Percentiles rank a stretch among this genome's conserved stretches.
Evolutionary conservation across 164 flowering plant species (phyloP).

Genomic region (grape (Vitis vinifera)): ASM3070453v1 NC_081811.1:1296501-1297000

Average conservation of each 20-base stretch:
- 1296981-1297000: background rate
- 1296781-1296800: background rate
- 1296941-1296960: conserved; percentile 1
- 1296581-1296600: no score
- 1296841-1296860: background rate
- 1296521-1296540: no score
- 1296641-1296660: no score
- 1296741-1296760: background rate
- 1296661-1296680: no score
- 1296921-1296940: background rate
- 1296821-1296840: background rate
- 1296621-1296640: no score
- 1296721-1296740: background rate
- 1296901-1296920: background rate
- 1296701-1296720: background rate
- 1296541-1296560: no score
- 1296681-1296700: background rate
- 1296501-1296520: no score
- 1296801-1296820: background rate
- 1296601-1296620: no score
- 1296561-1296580: no score
- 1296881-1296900: background rate
- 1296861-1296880: conserved; percentile 5
- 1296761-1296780: conserved; percentile 6
- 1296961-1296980: background rate